Conservation (phyloP, 352 stramenopile genomes). For the Phytophthora meadii region DNA sequence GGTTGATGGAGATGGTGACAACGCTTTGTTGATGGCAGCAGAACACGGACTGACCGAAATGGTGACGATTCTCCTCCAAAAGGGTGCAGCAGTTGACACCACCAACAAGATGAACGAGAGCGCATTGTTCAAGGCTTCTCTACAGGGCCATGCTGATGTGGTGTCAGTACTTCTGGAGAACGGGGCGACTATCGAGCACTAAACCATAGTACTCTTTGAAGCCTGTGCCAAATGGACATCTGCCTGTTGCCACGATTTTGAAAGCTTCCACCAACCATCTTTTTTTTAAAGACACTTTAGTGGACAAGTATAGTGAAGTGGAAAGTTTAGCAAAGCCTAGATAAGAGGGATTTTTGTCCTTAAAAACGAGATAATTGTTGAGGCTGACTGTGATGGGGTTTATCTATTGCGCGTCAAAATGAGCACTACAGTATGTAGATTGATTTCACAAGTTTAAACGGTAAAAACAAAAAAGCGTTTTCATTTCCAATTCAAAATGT, state of each 20-base stretch:
- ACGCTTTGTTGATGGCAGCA: background rate
- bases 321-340: too few species aligned
- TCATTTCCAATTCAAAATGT: too few species aligned
- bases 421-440: too few species aligned
- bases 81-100: background rate
- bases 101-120: background rate
- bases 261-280: too few species aligned
- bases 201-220: background rate
- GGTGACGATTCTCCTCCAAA: background rate
- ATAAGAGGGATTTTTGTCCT: too few species aligned
- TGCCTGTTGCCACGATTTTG: background rate
- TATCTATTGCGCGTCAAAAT: too few species aligned
- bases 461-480: too few species aligned
- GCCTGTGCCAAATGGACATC: background rate
- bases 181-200: background rate
- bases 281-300: too few species aligned
- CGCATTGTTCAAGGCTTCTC: background rate
- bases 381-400: background rate
- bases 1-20: background rate
- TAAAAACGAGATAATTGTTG: too few species aligned
- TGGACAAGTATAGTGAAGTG: too few species aligned
- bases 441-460: too few species aligned
- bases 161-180: background rate
- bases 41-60: background rate
- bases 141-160: background rate